A percentile compares a stretch with the other conserved stretches of the same genome.
These are phyloP conservation scores for Macrocystidia cucumis DNA, from an alignment of 1,284 basidiomycete species.

Conservation along the genomic window DNA sequence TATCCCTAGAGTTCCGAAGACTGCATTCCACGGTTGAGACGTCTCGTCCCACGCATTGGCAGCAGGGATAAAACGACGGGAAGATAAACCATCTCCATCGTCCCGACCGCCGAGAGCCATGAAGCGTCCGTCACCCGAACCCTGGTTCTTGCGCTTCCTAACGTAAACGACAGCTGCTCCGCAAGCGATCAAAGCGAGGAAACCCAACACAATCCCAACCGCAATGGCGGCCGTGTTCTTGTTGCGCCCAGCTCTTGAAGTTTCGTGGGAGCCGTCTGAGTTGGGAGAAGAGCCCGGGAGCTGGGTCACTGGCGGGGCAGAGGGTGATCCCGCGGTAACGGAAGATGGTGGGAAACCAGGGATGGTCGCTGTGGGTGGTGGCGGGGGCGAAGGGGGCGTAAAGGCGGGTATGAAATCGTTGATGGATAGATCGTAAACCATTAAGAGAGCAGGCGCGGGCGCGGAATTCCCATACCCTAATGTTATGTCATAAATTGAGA, in stretches of 20 bases:
- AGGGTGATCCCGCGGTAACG: constrained; percentile 8
- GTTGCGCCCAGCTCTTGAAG: constrained; percentile 12
- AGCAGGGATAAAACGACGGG: constrained; percentile 11
- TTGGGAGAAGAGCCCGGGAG: constrained; percentile 15
- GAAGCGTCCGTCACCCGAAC: constrained; percentile 26
- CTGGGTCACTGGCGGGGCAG: constrained; percentile 7
- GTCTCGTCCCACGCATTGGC: constrained; percentile 1
- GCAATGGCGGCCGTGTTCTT: constrained; percentile 37
- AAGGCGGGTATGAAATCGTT: constrained; percentile 31
- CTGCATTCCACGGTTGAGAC: constrained; percentile 8
- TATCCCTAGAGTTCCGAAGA: constrained; percentile 9
- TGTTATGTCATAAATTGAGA: constrained; percentile 5
- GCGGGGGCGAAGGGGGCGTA: constrained; percentile 29
- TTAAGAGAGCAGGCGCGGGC: constrained; percentile 41
- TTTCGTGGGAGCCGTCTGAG: constrained; percentile 13
- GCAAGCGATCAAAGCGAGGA: constrained; percentile 40
- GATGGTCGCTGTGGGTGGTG: constrained; percentile 29
- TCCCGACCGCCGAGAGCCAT: constrained; percentile 32
- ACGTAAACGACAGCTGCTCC: constrained; percentile 35
- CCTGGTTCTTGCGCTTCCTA: constrained; percentile 17
- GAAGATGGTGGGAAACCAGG: constrained; percentile 21
- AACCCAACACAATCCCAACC: constrained; percentile 48
- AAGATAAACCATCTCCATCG: constrained; percentile 26
- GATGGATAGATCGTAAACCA: constrained; percentile 42
- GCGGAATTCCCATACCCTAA: constrained; percentile 50